Conservation (phyloP, 2,329 filamentous ascomycete genomes). For the Aspergillus intermedius region DNA sequence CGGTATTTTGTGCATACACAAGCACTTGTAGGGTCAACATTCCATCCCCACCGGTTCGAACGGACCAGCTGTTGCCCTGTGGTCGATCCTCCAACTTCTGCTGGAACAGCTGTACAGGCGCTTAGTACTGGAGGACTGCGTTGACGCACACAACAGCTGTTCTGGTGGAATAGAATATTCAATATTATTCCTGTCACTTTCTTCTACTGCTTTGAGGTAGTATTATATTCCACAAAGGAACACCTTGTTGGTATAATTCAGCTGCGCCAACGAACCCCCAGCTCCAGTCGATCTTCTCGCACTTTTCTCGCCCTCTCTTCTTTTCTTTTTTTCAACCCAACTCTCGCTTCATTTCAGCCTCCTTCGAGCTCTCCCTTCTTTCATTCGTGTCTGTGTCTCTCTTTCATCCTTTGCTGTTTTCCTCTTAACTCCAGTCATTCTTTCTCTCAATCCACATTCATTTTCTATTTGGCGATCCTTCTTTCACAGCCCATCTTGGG, state of each 20-base stretch:
- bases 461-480: constrained; percentile 5
- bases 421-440: constrained; percentile 6
- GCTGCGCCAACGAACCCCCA: neutral
- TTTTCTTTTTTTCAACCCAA: constrained; percentile 1
- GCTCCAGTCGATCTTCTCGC: constrained; percentile 3
- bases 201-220: too few species aligned
- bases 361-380: too few species aligned
- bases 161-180: too few species aligned
- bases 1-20: too few species aligned
- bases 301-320: neutral
- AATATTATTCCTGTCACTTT: too few species aligned
- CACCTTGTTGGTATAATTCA: neutral
- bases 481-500: constrained; percentile 7
- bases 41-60: constrained; percentile 4
- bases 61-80: constrained; percentile 6
- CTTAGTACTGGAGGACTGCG: too few species aligned
- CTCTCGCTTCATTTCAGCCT: constrained; percentile 3
- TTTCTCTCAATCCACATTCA: constrained; percentile 4
- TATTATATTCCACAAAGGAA: too few species aligned
- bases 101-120: too few species aligned
- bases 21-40: neutral
- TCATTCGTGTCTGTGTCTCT: constrained; percentile 1
- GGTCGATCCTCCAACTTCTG: constrained; percentile 5
- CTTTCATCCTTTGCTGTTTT: constrained; percentile 2
- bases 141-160: too few species aligned